Percentiles rank a stretch among this genome's conserved stretches.
Evolutionary conservation across 78 protist genomes (phyloP).

Genomic region (Capsaspora owczarzaki): DNA sequence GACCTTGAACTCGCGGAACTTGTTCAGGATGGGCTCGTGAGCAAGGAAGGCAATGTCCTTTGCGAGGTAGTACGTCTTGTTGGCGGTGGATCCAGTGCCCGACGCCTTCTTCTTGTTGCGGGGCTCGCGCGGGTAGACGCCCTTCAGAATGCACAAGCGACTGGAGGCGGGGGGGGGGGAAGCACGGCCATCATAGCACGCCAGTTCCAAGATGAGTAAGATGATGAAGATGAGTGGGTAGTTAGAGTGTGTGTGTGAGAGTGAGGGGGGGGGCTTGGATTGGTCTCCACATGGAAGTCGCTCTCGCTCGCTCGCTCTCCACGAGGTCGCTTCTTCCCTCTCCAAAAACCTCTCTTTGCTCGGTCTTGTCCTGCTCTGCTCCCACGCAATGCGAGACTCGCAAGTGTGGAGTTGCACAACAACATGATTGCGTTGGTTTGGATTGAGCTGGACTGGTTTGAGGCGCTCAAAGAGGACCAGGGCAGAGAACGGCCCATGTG

Average conservation of each 20-base stretch:
- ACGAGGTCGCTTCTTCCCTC: too few relatives aligned
- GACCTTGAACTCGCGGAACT: constrained; percentile 65
- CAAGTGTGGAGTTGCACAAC: too few relatives aligned
- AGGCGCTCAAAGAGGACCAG: neutral
- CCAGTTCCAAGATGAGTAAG: neutral
- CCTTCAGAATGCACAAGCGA: constrained; percentile 94
- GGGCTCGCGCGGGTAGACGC: constrained; percentile 95
- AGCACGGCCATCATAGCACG: neutral
- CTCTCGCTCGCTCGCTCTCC: too few relatives aligned
- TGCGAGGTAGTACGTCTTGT: constrained; percentile 21
- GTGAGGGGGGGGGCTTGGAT: neutral
- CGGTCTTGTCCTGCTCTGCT: too few relatives aligned
- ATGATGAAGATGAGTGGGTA: neutral
- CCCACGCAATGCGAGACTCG: too few relatives aligned
- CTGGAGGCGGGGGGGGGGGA: constrained; percentile 12
- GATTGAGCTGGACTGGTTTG: too few relatives aligned
- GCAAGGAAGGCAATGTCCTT: constrained; percentile 78
- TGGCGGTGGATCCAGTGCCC: constrained; percentile 13
- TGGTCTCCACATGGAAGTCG: too few relatives aligned
- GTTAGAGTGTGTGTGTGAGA: neutral
- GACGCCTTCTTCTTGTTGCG: constrained; percentile 66
- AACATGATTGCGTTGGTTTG: too few relatives aligned
- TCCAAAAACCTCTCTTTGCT: too few relatives aligned
- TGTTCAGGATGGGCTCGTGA: constrained; percentile 84
- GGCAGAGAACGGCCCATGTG: neutral